phyloP scores from a whole-genome alignment of 176 grass and related monocot genomes.

The Oryza australiensis region DNA sequence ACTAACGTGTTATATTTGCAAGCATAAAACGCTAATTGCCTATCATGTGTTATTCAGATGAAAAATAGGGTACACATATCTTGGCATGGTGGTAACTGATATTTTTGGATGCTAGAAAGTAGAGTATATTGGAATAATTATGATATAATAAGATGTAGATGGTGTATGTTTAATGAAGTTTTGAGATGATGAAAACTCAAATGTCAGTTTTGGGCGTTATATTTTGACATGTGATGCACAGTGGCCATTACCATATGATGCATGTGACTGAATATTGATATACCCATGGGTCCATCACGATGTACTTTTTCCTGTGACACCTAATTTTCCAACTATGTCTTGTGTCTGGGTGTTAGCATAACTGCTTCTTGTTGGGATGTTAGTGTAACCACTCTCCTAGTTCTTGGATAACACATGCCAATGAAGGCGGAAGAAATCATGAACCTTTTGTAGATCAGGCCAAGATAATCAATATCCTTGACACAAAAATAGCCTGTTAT shows the following conservation, averaged over 20 bases:
- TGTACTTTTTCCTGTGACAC: background rate
- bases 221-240: background rate
- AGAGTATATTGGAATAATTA: background rate
- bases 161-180: background rate
- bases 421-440: background rate
- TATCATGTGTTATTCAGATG: slow-evolving; percentile 9
- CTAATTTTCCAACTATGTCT: background rate
- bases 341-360: background rate
- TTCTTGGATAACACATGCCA: background rate
- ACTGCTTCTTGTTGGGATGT: background rate
- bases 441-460: background rate
- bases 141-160: background rate
- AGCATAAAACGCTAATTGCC: background rate
- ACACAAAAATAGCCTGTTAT: slow-evolving; percentile 4
- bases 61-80: background rate
- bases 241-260: background rate
- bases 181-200: background rate
- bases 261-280: background rate
- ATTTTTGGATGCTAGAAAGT: background rate
- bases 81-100: background rate
- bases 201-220: background rate
- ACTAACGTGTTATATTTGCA: background rate
- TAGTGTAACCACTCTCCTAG: background rate
- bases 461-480: background rate
- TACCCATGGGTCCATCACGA: background rate